A percentile compares a stretch with the other conserved stretches of the same genome.
Conservation (phyloP, 176 grass and related monocot genomes). For the Phoenix dactylifera region DNA sequence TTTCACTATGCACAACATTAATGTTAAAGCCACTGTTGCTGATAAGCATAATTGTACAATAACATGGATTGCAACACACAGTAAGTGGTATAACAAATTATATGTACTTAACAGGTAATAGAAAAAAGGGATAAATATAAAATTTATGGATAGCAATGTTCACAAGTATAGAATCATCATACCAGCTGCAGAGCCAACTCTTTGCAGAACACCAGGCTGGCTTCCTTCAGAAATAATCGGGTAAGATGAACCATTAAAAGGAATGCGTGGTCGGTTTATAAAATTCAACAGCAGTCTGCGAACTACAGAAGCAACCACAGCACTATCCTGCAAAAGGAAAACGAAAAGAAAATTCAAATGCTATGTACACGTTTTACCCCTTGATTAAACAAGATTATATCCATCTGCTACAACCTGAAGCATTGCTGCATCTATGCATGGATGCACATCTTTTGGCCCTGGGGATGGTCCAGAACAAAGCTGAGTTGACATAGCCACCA, state of each 20-base stretch:
- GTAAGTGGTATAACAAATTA: too few relatives aligned
- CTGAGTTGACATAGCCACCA: slow-evolving; percentile 97
- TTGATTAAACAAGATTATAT: not conserved
- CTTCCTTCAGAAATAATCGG: slow-evolving; percentile 62
- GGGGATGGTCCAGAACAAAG: slow-evolving; percentile 94
- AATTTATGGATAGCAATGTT: not conserved
- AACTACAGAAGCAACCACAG: slow-evolving; percentile 49
- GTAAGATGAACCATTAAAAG: slow-evolving; percentile 48
- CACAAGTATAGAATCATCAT: slow-evolving; percentile 19
- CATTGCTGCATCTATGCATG: slow-evolving; percentile 94
- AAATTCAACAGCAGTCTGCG: slow-evolving; percentile 79
- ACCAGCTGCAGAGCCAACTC: slow-evolving; percentile 95
- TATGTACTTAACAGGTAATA: not conserved
- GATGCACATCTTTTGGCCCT: slow-evolving; percentile 86
- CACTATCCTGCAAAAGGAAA: slow-evolving; percentile 52
- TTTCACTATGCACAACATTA: too few relatives aligned
- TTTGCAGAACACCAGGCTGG: slow-evolving; percentile 73
- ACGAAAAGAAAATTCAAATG: not conserved
- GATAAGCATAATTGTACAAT: too few relatives aligned
- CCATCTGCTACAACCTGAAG: slow-evolving; percentile 49
- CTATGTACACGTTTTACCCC: too few relatives aligned
- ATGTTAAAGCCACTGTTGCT: too few relatives aligned
- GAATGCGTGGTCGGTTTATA: slow-evolving; percentile 54
- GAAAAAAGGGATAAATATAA: not conserved
- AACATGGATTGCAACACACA: too few relatives aligned